Base-by-base conservation (phyloP, 495 filamentous ascomycete genomes). In the Trichoderma gamsii region DNA sequence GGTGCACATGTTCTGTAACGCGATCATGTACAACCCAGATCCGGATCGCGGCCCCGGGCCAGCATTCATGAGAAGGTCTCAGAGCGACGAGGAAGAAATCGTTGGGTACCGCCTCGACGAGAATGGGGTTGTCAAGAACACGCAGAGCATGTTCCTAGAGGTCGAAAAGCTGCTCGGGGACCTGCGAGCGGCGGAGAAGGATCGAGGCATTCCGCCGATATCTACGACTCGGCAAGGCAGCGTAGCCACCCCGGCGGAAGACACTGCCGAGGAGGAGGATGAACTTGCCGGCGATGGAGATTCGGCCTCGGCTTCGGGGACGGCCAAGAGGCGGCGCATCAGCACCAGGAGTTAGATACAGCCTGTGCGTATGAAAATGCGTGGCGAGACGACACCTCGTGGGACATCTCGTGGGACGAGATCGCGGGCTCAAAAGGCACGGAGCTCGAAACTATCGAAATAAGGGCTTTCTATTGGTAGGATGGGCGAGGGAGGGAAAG, bases 1-100 rank as follows among this genome's bases (percentile, higher is more conserved):
- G n/a, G 92, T 95, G 70, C 90, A 94, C 72, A 97, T 98, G 90
- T 97, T 97, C 73, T 89, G 91, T 65, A 99, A 99, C 73, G 94
- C 94, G 16, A 88, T 97, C 73, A 97, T 98, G 95, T 99, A 92
- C 83, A 99, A 98, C 71, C 86, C 89, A 0, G 86, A 91, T 68
- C 85, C 89, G 0, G 76, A 81, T 38, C 87, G 90, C 46, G 89
- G 89, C 0, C 86, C 91, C 46, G 89, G 89, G 0, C 85, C 82
- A 3, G 79, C 80, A 3, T 89, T 90, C 71, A 76, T 84, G 7
- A 70, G 74, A 32, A 70, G 69, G 1, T 67, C 72, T 4, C 70
- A 69, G 51, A 66, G 73, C 21, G 78, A 78, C 66, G 73, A 69
- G 21, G 73, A 74, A 3, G 79, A 83, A 66, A 78, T 82, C 73